A percentile compares a stretch with the other conserved stretches of the same genome.
These are phyloP conservation scores for Populus tomentosa DNA, from an alignment of 441 rosid species.

Conservation along the genomic window DNA sequence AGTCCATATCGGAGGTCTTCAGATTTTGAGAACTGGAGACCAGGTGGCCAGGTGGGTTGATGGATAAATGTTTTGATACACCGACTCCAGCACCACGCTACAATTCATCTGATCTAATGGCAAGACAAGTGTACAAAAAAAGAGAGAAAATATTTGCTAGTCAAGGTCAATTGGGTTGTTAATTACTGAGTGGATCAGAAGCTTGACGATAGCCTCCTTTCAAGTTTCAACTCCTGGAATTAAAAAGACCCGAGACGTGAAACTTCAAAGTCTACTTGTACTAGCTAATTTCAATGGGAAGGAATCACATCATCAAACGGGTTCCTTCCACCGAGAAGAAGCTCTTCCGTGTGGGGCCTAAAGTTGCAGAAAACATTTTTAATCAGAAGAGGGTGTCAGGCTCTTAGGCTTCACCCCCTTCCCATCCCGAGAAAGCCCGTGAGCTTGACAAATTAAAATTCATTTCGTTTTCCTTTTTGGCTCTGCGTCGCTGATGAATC, in stretches of 20 bases:
- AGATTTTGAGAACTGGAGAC: too few relatives aligned
- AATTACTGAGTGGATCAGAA: too few relatives aligned
- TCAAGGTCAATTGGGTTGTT: constrained; percentile 8
- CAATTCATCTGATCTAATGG: neutral
- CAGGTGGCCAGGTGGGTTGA: too few relatives aligned
- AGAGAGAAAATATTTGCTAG: neutral
- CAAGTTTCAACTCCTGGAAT: too few relatives aligned
- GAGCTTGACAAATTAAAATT: neutral
- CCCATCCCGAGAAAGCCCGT: neutral
- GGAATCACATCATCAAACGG: neutral
- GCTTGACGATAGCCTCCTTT: too few relatives aligned
- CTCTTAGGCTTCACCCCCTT: neutral
- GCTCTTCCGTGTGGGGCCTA: neutral
- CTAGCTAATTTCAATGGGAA: neutral
- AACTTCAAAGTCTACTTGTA: too few relatives aligned
- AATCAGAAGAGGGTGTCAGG: neutral
- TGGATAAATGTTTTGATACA: neutral
- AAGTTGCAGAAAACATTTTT: neutral
- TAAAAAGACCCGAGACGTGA: too few relatives aligned
- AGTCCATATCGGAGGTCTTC: too few relatives aligned
- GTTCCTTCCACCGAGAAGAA: neutral
- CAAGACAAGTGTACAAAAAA: constrained; percentile 1
- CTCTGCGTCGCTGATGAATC: too few relatives aligned
- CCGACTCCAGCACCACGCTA: neutral
- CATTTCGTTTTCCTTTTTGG: neutral